These are phyloP conservation scores for Raddia guianensis DNA, from an alignment of 176 grass and related monocot genomes.

Conservation along the genomic window DNA sequence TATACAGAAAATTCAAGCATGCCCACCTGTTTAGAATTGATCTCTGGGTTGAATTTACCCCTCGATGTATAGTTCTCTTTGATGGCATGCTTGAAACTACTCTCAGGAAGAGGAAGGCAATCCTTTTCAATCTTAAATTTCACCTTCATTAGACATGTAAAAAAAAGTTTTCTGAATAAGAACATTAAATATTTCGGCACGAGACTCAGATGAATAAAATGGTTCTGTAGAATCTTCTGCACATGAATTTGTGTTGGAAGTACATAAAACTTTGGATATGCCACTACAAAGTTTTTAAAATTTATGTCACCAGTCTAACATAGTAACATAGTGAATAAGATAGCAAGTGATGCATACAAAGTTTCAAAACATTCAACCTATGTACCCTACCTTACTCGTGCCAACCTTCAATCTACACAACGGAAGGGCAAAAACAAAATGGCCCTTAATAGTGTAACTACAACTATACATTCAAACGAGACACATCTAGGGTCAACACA, in stretches of 20 bases:
- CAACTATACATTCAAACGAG: conserved; percentile 5
- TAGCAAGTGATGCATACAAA: not conserved
- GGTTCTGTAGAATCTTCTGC: not conserved
- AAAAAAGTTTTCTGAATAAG: conserved; percentile 17
- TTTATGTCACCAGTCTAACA: not conserved
- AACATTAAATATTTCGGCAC: conserved; percentile 22
- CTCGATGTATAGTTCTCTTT: conserved; percentile 66
- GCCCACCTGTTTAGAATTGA: conserved; percentile 66
- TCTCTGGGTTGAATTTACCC: conserved; percentile 61
- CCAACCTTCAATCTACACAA: conserved; percentile 13
- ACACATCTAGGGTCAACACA: conserved; percentile 1
- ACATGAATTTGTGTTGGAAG: conserved; percentile 7
- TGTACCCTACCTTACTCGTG: not conserved
- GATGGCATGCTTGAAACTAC: conserved; percentile 69
- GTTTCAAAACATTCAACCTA: not conserved
- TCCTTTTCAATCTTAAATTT: conserved; percentile 69
- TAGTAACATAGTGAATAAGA: not conserved
- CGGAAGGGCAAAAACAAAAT: not conserved
- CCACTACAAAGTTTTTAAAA: not conserved
- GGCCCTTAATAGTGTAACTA: not conserved
- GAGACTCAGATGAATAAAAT: not conserved
- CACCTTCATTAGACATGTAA: conserved; percentile 46
- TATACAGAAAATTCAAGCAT: conserved; percentile 7
- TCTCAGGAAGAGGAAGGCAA: conserved; percentile 69
- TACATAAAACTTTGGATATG: not conserved